Conservation (phyloP, 2,329 filamentous ascomycete genomes). For the Aureobasidium pullulans region DNA sequence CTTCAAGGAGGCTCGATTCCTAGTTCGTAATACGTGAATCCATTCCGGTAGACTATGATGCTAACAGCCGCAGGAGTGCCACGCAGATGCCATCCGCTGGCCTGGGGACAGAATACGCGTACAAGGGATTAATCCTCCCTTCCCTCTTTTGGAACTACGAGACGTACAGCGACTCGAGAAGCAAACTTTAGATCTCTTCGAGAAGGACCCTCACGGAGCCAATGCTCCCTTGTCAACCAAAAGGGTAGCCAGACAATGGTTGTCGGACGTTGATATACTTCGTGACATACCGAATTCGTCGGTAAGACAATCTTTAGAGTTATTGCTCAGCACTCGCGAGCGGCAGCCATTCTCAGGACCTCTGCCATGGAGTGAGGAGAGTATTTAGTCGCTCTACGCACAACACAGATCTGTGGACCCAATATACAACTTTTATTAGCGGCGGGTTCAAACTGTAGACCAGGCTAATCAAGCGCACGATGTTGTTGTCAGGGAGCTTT, state of each 20-base stretch:
- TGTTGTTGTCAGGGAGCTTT: too few species aligned
- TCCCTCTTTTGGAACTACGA: slow-evolving; percentile 20
- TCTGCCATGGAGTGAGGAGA: background rate
- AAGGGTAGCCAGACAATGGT: background rate
- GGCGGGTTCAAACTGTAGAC: background rate
- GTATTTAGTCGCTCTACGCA: too few species aligned
- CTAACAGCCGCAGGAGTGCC: slow-evolving; percentile 19
- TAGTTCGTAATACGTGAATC: slow-evolving; percentile 17
- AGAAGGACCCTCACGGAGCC: slow-evolving; percentile 2
- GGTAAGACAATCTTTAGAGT: background rate
- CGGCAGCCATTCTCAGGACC: background rate
- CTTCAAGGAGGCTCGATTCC: slow-evolving; percentile 39
- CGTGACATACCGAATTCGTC: background rate
- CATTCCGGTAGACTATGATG: background rate
- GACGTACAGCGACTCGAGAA: slow-evolving; percentile 4
- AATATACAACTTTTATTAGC: too few species aligned
- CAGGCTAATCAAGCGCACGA: background rate
- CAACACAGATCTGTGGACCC: too few species aligned
- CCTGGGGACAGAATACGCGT: slow-evolving; percentile 33
- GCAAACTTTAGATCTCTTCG: background rate
- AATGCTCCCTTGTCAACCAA: background rate
- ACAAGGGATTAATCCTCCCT: slow-evolving; percentile 38
- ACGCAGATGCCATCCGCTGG: slow-evolving; percentile 37
- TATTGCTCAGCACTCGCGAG: background rate
- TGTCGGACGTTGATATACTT: background rate